Evolutionary conservation across 768 basidiomycete genomes (phyloP).

Genomic region (Gymnopilus dilepis): DNA sequence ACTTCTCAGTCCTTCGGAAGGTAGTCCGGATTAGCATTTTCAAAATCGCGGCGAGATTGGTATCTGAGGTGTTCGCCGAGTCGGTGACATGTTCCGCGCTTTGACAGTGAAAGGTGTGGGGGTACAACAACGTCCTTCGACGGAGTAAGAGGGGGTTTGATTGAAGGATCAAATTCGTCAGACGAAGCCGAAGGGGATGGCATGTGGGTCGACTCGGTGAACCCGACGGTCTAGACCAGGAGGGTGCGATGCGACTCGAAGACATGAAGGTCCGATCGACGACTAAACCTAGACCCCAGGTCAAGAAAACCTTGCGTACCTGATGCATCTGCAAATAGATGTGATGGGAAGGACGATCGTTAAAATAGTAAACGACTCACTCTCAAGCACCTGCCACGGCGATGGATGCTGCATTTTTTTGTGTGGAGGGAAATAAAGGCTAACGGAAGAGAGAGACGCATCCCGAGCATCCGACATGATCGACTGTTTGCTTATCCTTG

Average conservation of each 20-base stretch:
- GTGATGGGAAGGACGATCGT: conserved; percentile 1
- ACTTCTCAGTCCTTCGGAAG: neutral
- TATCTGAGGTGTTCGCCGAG: neutral
- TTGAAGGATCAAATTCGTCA: neutral
- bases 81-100: neutral
- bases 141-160: neutral
- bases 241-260: neutral
- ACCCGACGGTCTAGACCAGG: neutral
- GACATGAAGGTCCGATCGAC: neutral
- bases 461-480: neutral
- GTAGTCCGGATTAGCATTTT: neutral
- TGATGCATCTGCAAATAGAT: conserved; percentile 3
- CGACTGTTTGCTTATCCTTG: neutral
- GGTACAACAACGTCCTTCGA: neutral
- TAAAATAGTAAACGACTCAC: neutral
- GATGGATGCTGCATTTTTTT: neutral
- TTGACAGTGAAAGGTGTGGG: neutral
- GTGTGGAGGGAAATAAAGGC: neutral
- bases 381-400: neutral
- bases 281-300: neutral
- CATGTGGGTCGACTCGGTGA: neutral
- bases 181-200: neutral
- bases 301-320: neutral
- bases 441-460: neutral
- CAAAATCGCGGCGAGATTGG: neutral